Conservation (phyloP, 805 yeast species). For the Candida coquimbonensis region DNA sequence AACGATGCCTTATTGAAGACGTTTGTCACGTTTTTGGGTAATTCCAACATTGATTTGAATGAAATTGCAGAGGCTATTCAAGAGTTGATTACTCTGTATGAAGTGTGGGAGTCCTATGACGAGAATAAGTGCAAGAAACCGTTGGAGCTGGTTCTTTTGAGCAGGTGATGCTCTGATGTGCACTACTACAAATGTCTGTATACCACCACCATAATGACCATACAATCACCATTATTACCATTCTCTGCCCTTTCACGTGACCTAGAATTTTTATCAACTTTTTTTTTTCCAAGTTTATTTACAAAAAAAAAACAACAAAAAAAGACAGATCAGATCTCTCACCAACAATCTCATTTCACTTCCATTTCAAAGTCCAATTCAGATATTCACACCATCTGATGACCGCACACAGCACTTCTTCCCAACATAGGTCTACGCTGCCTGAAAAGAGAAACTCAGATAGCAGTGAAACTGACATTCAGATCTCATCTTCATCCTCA, state of each 20-base stretch:
- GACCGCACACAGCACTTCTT: not conserved
- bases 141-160: constrained; percentile 17
- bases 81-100: constrained; percentile 74
- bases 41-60: constrained; percentile 68
- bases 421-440: not conserved
- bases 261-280: too few species aligned
- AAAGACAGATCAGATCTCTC: too few species aligned
- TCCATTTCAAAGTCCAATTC: not conserved
- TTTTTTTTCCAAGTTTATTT: too few species aligned
- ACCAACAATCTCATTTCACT: too few species aligned
- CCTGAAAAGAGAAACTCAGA: not conserved
- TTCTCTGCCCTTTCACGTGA: not conserved
- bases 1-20: constrained; percentile 39
- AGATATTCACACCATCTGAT: not conserved
- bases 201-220: too few species aligned
- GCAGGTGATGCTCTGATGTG: constrained; percentile 4
- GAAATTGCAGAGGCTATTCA: constrained; percentile 79
- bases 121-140: constrained; percentile 34
- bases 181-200: too few species aligned
- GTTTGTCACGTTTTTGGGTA: constrained; percentile 61
- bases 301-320: too few species aligned
- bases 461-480: not conserved
- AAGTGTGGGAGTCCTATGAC: constrained; percentile 81
- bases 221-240: too few species aligned
- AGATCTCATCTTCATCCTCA: constrained; percentile 1